Evolutionary conservation across 2,329 filamentous ascomycete species (phyloP).

Genomic region (Pseudogymnoascus sp.): DNA sequence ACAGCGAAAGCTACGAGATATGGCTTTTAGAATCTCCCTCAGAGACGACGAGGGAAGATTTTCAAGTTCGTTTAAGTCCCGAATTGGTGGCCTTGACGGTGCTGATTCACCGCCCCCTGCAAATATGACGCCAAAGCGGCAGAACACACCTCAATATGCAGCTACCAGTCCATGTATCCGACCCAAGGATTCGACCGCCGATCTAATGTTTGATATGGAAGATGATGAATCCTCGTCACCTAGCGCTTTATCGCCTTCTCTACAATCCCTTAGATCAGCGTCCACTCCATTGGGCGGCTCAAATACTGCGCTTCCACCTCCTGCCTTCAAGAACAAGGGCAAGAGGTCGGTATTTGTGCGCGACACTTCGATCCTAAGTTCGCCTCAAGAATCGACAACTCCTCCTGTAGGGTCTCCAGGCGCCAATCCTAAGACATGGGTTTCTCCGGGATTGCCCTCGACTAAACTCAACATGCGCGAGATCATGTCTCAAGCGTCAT

Average conservation of each 20-base stretch:
- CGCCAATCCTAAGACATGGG: constrained; percentile 25
- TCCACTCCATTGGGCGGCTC: background rate
- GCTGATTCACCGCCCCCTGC: constrained; percentile 24
- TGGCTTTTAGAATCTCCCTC: constrained; percentile 59
- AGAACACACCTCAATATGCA: constrained; percentile 44
- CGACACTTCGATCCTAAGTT: background rate
- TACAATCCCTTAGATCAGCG: background rate
- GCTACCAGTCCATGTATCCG: constrained; percentile 60
- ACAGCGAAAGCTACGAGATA: constrained; percentile 65
- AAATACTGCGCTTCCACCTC: background rate
- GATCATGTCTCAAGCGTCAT: constrained; percentile 69
- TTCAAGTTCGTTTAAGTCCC: constrained; percentile 53
- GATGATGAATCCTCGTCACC: constrained; percentile 38
- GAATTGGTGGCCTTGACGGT: constrained; percentile 61
- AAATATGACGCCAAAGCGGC: constrained; percentile 40
- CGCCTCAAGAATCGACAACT: background rate
- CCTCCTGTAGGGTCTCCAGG: background rate
- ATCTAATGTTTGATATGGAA: constrained; percentile 93
- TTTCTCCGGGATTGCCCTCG: constrained; percentile 23
- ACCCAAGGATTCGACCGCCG: constrained; percentile 59
- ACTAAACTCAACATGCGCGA: constrained; percentile 55
- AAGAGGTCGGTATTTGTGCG: background rate
- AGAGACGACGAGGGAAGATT: constrained; percentile 59
- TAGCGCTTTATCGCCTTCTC: constrained; percentile 15
- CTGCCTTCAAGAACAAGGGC: background rate